A percentile compares a stretch with the other conserved stretches of the same genome.
Conservation (phyloP, 257 asterid genomes). For the Fraxinus quadrangulata region DNA sequence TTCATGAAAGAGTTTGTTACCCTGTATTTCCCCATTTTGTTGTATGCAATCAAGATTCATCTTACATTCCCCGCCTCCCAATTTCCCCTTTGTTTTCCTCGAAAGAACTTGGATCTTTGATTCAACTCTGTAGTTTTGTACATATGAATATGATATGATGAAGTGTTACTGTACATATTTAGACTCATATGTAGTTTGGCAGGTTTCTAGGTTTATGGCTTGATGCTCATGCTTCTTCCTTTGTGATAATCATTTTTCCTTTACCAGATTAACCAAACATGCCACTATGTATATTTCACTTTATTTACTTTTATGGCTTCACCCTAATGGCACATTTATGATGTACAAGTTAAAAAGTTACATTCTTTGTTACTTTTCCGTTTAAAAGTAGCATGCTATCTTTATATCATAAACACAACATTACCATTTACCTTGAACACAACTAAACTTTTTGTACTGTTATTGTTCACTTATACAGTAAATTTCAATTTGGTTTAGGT, state of each 20-base stretch:
- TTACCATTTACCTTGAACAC: too few relatives aligned
- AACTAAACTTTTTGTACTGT: too few relatives aligned
- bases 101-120: background rate
- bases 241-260: background rate
- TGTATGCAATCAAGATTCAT: constrained; percentile 22
- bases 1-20: constrained; percentile 21
- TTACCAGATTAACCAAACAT: background rate
- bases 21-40: constrained; percentile 21
- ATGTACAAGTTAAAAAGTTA: too few relatives aligned
- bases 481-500: too few relatives aligned
- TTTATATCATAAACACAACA: too few relatives aligned
- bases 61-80: background rate
- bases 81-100: constrained; percentile 1
- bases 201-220: background rate
- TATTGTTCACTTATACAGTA: too few relatives aligned
- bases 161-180: constrained; percentile 8
- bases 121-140: constrained; percentile 19
- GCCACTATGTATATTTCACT: too few relatives aligned
- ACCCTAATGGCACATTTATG: too few relatives aligned
- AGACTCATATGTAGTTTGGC: background rate
- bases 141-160: constrained; percentile 19
- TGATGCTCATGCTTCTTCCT: background rate
- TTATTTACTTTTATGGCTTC: too few relatives aligned
- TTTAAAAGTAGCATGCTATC: too few relatives aligned
- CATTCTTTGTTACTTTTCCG: too few relatives aligned